Evolutionary conservation across 192 early-diverging fungal genomes (phyloP).

Genomic region (Rhizophagus prolifer): DNA sequence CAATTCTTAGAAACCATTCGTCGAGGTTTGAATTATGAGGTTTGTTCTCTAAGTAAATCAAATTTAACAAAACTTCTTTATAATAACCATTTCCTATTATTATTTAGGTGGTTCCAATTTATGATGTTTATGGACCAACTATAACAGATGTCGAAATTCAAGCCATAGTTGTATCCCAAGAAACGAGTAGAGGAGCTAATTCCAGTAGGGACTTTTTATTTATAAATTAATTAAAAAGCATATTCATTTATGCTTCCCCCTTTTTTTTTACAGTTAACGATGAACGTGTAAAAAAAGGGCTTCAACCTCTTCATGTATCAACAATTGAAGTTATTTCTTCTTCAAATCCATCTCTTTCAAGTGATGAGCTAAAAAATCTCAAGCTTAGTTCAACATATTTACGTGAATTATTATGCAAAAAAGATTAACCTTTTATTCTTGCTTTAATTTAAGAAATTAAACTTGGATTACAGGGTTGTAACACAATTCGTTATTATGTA

Average conservation of each 20-base stretch:
- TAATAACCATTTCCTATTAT: neutral
- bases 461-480: too few species aligned
- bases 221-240: neutral
- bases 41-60: constrained; percentile 16
- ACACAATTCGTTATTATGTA: too few species aligned
- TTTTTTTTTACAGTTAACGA: constrained; percentile 66
- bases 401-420: constrained; percentile 44
- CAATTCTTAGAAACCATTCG: constrained; percentile 59
- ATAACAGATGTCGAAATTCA: constrained; percentile 67
- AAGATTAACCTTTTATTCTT: neutral
- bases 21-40: constrained; percentile 47
- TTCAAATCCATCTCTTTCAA: constrained; percentile 36
- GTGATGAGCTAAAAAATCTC: constrained; percentile 47
- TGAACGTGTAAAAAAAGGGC: constrained; percentile 56
- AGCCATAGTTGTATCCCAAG: constrained; percentile 80
- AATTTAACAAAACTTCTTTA: neutral
- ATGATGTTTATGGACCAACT: constrained; percentile 87
- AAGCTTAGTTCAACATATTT: constrained; percentile 85
- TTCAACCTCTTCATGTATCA: constrained; percentile 60
- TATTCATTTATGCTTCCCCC: neutral
- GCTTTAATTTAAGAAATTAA: neutral
- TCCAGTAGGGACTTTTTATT: constrained; percentile 48
- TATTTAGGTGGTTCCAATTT: constrained; percentile 64
- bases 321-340: constrained; percentile 72
- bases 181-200: constrained; percentile 74